Evolutionary conservation across 2,329 filamentous ascomycete species (phyloP).

Genomic region (Hansfordia pulvinata): DNA sequence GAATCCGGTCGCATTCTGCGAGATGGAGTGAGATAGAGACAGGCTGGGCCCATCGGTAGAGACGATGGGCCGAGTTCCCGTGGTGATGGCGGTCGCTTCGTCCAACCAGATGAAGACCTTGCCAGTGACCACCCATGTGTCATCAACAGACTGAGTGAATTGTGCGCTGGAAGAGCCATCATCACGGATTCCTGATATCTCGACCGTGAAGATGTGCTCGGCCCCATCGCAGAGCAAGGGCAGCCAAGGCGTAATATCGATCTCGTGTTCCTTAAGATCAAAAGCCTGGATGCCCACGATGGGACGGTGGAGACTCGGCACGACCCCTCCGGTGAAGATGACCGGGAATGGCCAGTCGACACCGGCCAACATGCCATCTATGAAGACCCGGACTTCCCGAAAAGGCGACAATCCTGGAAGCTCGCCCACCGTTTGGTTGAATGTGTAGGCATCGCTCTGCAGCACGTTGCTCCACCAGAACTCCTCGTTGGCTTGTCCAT

Average conservation of each 20-base stretch:
- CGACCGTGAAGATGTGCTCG: constrained; percentile 53
- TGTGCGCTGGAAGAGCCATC: constrained; percentile 28
- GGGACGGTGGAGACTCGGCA: constrained; percentile 64
- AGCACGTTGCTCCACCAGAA: constrained; percentile 79
- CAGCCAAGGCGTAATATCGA: constrained; percentile 70
- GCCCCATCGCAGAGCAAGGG: constrained; percentile 52
- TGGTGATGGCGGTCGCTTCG: constrained; percentile 33
- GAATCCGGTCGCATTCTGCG: constrained; percentile 30
- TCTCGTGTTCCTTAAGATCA: constrained; percentile 66
- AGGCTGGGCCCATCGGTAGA: constrained; percentile 26
- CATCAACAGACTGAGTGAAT: constrained; percentile 42
- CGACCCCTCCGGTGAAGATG: constrained; percentile 71
- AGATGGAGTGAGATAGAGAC: constrained; percentile 32
- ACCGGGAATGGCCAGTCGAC: constrained; percentile 72
- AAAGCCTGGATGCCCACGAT: constrained; percentile 69
- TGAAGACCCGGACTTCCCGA: constrained; percentile 63
- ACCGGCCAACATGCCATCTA: constrained; percentile 61
- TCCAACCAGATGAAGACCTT: constrained; percentile 73
- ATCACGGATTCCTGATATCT: constrained; percentile 51
- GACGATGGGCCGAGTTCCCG: constrained; percentile 24
- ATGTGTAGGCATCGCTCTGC: constrained; percentile 43
- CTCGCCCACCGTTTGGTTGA: constrained; percentile 38
- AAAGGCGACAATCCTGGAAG: constrained; percentile 60
- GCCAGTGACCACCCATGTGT: constrained; percentile 62
- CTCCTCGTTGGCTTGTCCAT: constrained; percentile 63